Conservation (phyloP, 768 basidiomycete species). For the Astraeus odoratus region DNA sequence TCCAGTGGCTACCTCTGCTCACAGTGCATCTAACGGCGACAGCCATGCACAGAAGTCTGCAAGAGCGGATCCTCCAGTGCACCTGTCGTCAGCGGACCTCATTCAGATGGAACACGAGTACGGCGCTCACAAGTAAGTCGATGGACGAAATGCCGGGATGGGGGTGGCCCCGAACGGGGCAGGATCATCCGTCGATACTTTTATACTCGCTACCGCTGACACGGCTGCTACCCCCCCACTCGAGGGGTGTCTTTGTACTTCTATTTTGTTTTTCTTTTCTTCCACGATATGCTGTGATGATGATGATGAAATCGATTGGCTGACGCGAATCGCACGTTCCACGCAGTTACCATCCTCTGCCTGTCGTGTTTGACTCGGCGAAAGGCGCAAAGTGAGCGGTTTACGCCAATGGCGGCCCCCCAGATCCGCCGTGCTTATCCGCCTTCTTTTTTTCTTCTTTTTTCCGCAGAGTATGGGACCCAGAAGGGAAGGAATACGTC, state of each 20-base stretch:
- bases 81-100: slow-evolving; percentile 56
- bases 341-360: slow-evolving; percentile 87
- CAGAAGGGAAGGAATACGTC: slow-evolving; percentile 92
- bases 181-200: slow-evolving; percentile 6
- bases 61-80: slow-evolving; percentile 12
- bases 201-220: neutral
- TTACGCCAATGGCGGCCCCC: slow-evolving; percentile 26
- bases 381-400: slow-evolving; percentile 78
- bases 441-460: slow-evolving; percentile 2
- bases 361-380: slow-evolving; percentile 88
- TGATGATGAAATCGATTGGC: slow-evolving; percentile 17
- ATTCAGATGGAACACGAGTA: slow-evolving; percentile 77
- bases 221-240: neutral
- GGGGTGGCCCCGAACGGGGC: slow-evolving; percentile 8
- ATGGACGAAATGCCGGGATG: neutral
- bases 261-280: slow-evolving; percentile 18
- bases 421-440: neutral
- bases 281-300: slow-evolving; percentile 16
- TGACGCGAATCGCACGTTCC: slow-evolving; percentile 22
- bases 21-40: slow-evolving; percentile 6
- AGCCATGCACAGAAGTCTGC: slow-evolving; percentile 10
- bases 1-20: slow-evolving; percentile 14
- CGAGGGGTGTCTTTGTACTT: neutral
- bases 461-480: slow-evolving; percentile 72
- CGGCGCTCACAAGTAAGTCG: slow-evolving; percentile 83